Base-by-base conservation (phyloP, 805 yeast genomes). In the Sugiyamaella qingdaonensis region DNA sequence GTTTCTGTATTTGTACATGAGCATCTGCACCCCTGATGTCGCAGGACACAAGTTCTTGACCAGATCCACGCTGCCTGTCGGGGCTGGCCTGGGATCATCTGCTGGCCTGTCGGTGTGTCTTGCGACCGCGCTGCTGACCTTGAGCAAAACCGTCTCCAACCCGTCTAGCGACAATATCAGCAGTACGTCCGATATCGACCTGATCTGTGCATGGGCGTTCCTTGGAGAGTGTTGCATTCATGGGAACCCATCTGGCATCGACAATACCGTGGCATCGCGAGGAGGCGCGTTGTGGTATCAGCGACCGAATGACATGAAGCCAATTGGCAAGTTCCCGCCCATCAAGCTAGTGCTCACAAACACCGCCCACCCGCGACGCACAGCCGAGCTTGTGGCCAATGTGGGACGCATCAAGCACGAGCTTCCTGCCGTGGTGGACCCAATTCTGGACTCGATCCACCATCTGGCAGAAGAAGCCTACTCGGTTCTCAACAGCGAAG, bases 221-320 rank as follows among this genome's bases (percentile, higher is more conserved):
- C 76, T 92, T 73, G 98, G 97, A 36, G 99, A 94, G 68, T 86
- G 85, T 66, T 89, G 97, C 66, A 87, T 91, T 60, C 98, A 92
- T 66, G 98, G 98, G 1, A 90, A 87, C 61, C 99, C 99, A 8
- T 85, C 95, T 16, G 99, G 99, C 10, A 89, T 94, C 50, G 99
- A 94, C 68, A 94, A 94, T 65, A 90, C 97, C 0, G 97, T 92
- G 47, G 95, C 98, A 1, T 86, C 97, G 0, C 84, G 84, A 60
- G 99, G 99, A 19, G 97, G 97, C 46, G 98, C 98, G 0, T 96
- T 94, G 0, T 75, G 85, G 81, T 92, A 84, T 70, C 92, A 86
- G 70, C 79, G 95, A 63, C 76, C 50, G 10, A 44, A 49, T 49
- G 78, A 78, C n/a, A 72, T 89, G 56, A 80, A 85, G 9, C 76